A percentile compares a stretch with the other conserved stretches of the same genome.
phyloP scores from a whole-genome alignment of 805 yeast species.

The Yamadazyma insecticola region DNA sequence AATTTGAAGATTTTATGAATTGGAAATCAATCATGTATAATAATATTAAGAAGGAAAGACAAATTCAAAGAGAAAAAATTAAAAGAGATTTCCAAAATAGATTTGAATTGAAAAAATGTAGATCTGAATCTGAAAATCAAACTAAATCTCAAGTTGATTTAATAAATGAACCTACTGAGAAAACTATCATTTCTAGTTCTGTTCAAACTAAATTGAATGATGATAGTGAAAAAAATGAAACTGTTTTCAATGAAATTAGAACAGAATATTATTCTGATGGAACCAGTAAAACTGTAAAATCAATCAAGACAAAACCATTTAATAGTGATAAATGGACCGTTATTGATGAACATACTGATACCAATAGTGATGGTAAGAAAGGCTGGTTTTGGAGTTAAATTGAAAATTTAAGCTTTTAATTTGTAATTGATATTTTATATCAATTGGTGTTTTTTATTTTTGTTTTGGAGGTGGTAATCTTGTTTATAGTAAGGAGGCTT shows the following conservation, averaged over 20 bases:
- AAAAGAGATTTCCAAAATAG: background rate
- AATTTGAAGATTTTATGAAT: conserved; percentile 57
- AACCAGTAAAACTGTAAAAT: conserved; percentile 25
- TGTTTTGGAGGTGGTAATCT: too few species aligned
- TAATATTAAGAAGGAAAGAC: conserved; percentile 35
- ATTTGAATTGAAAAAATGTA: background rate
- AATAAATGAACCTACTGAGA: too few species aligned
- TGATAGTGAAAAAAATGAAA: conserved; percentile 22
- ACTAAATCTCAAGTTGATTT: too few species aligned
- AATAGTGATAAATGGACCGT: conserved; percentile 30
- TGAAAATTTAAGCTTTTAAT: too few species aligned
- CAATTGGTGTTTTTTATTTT: too few species aligned
- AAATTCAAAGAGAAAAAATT: conserved; percentile 5
- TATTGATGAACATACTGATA: conserved; percentile 19
- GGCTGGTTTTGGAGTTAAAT: conserved; percentile 24
- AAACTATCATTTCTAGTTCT: conserved; percentile 22
- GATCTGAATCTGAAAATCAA: too few species aligned
- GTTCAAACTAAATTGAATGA: too few species aligned
- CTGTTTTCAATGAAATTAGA: conserved; percentile 24
- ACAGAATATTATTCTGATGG: conserved; percentile 36
- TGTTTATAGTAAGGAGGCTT: too few species aligned
- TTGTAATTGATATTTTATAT: background rate
- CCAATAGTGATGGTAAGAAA: conserved; percentile 8
- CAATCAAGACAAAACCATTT: conserved; percentile 28
- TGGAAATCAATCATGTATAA: conserved; percentile 61